Conservation (phyloP, 2,329 filamentous ascomycete genomes). For the Ophiocordyceps sinensis region DNA sequence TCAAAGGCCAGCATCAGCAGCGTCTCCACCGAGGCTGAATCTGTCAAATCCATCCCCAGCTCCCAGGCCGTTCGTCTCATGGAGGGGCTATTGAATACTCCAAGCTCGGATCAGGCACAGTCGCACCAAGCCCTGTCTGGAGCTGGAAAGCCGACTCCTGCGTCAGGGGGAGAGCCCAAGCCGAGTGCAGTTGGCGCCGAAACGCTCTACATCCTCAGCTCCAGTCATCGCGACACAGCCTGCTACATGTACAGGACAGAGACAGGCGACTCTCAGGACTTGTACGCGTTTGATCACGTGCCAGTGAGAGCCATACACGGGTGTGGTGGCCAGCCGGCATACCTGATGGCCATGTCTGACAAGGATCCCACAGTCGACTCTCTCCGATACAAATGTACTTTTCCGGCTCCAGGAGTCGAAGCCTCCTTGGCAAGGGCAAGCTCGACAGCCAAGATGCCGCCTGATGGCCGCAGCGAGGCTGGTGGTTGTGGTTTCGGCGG, state of each 20-base stretch:
- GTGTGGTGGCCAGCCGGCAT: conserved; percentile 2
- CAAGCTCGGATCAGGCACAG: background rate
- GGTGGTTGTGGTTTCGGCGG: background rate
- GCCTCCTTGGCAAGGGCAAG: background rate
- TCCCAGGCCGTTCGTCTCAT: background rate
- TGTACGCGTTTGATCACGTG: conserved; percentile 5
- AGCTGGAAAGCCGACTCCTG: background rate
- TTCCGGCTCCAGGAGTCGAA: background rate
- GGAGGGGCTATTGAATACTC: background rate
- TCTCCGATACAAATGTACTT: background rate
- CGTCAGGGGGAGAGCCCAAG: background rate
- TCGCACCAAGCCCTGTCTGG: background rate
- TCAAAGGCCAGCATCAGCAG: background rate
- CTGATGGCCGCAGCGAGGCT: background rate
- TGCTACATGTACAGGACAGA: conserved; percentile 4
- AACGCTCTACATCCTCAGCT: conserved; percentile 5
- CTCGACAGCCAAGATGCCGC: background rate
- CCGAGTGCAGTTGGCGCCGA: background rate
- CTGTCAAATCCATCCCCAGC: background rate
- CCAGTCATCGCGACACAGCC: conserved; percentile 1
- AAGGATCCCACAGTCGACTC: background rate
- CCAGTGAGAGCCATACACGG: conserved; percentile 2
- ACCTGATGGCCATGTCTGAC: conserved; percentile 3
- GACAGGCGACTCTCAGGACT: background rate
- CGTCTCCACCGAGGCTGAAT: background rate